These are phyloP conservation scores for Pichia sp. DNA, from an alignment of 1,139 yeast genomes.

Conservation along the genomic window DNA sequence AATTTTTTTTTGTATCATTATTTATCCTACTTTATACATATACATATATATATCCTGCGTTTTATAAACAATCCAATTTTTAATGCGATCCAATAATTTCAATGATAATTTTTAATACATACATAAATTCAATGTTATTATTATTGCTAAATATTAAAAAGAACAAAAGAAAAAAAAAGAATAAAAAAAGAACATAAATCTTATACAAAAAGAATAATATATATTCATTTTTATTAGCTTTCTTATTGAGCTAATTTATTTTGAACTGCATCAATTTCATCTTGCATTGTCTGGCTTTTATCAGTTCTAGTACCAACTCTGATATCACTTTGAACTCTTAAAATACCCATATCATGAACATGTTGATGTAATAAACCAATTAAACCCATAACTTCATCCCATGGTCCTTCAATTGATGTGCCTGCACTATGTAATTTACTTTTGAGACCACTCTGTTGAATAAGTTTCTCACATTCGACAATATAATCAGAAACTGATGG, in stretches of 20 bases:
- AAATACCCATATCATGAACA: conserved; percentile 62
- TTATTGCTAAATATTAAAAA: too few species aligned
- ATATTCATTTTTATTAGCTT: neutral
- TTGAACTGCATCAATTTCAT: conserved; percentile 57
- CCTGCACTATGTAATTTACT: conserved; percentile 84
- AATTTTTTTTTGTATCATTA: neutral
- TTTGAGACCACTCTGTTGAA: conserved; percentile 54
- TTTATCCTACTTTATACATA: neutral
- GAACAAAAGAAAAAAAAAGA: too few species aligned
- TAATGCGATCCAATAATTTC: too few species aligned
- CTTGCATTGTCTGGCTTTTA: conserved; percentile 59
- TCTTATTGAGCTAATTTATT: conserved; percentile 34
- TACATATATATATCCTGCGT: neutral
- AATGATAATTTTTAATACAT: too few species aligned
- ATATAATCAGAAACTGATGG: conserved; percentile 80
- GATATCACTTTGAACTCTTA: conserved; percentile 77
- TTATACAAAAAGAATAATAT: neutral
- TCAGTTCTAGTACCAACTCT: conserved; percentile 77
- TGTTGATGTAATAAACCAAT: conserved; percentile 75
- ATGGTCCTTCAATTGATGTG: conserved; percentile 87
- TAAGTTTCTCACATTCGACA: conserved; percentile 57
- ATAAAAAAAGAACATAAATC: too few species aligned
- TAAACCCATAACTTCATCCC: conserved; percentile 76
- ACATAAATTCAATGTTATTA: too few species aligned
- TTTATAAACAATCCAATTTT: neutral